Percentiles rank a stretch among this genome's conserved stretches.
These are phyloP conservation scores for Podosphaera leucotricha DNA, from an alignment of 2,329 filamentous ascomycete genomes.

Conservation along the genomic window DNA sequence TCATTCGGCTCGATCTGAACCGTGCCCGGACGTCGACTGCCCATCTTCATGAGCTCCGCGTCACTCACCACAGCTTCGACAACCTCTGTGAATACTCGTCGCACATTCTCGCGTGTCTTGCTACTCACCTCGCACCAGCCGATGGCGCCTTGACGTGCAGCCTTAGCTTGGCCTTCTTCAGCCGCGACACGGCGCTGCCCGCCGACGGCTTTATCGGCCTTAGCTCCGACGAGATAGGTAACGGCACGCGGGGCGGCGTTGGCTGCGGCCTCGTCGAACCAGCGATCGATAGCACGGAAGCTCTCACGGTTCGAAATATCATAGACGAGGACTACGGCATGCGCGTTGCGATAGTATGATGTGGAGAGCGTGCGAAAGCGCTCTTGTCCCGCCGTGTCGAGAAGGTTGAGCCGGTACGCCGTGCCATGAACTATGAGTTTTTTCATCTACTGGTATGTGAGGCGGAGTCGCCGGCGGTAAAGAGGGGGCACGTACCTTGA, in stretches of 20 bases:
- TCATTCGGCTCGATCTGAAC: slow-evolving; percentile 9
- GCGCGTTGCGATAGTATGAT: slow-evolving; percentile 87
- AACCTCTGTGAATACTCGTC: slow-evolving; percentile 26
- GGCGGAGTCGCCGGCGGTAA: no score
- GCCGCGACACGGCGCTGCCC: slow-evolving; percentile 20
- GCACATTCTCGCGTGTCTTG: slow-evolving; percentile 28
- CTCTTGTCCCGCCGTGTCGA: slow-evolving; percentile 87
- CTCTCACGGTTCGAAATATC: slow-evolving; percentile 47
- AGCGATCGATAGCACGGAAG: slow-evolving; percentile 27
- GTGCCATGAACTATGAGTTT: slow-evolving; percentile 27
- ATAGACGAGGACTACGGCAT: slow-evolving; percentile 88
- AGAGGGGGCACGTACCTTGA: slow-evolving; percentile 26
- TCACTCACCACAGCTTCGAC: slow-evolving; percentile 25
- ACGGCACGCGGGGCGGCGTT: slow-evolving; percentile 26
- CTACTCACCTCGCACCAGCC: slow-evolving; percentile 30
- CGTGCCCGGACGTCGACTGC: slow-evolving; percentile 7
- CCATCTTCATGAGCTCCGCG: slow-evolving; percentile 19
- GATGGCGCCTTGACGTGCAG: slow-evolving; percentile 21
- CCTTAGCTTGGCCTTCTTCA: slow-evolving; percentile 25
- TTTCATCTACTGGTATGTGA: no score
- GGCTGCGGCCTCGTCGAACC: slow-evolving; percentile 28
- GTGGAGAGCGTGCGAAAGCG: slow-evolving; percentile 84
- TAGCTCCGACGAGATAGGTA: slow-evolving; percentile 27
- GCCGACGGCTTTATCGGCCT: slow-evolving; percentile 23
- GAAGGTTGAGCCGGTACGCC: slow-evolving; percentile 27